phyloP scores from a whole-genome alignment of 805 yeast species.

The Grigorovia humatica region DNA sequence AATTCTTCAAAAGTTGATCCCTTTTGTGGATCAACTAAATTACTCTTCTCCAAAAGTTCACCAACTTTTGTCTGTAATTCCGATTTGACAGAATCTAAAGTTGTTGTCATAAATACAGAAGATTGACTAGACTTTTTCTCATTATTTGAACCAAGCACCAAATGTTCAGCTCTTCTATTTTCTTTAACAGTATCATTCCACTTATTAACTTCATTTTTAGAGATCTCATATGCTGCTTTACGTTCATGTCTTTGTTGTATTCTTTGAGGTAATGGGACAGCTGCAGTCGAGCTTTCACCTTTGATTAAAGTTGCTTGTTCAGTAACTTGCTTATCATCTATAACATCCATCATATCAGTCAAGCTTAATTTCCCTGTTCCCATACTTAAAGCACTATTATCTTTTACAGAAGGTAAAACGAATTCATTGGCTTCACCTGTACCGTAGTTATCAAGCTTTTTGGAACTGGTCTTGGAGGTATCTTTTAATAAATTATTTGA shows the following conservation, averaged over 20 bases:
- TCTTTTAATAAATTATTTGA: slow-evolving; percentile 30
- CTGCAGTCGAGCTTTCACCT: slow-evolving; percentile 39
- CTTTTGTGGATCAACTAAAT: slow-evolving; percentile 58
- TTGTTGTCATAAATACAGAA: slow-evolving; percentile 41
- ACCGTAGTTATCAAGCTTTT: slow-evolving; percentile 41
- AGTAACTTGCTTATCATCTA: slow-evolving; percentile 39
- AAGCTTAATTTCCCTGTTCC: slow-evolving; percentile 42
- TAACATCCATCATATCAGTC: slow-evolving; percentile 65
- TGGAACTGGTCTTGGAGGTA: slow-evolving; percentile 29
- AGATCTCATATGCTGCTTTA: slow-evolving; percentile 79
- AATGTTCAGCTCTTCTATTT: slow-evolving; percentile 75
- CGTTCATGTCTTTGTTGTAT: slow-evolving; percentile 81
- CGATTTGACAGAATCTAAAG: slow-evolving; percentile 36
- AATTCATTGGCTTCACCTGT: slow-evolving; percentile 59
- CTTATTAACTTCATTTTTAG: slow-evolving; percentile 74
- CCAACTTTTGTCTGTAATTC: slow-evolving; percentile 62
- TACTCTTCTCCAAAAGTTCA: slow-evolving; percentile 50
- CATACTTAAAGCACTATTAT: slow-evolving; percentile 5
- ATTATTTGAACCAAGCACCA: slow-evolving; percentile 28
- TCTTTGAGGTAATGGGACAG: slow-evolving; percentile 77
- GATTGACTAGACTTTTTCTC: slow-evolving; percentile 33
- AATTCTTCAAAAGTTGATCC: slow-evolving; percentile 82
- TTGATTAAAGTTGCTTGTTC: slow-evolving; percentile 42
- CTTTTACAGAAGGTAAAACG: slow-evolving; percentile 44
- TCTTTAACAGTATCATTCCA: slow-evolving; percentile 80